phyloP scores from a whole-genome alignment of 805 yeast species.

The Sugiyamaella americana region DNA sequence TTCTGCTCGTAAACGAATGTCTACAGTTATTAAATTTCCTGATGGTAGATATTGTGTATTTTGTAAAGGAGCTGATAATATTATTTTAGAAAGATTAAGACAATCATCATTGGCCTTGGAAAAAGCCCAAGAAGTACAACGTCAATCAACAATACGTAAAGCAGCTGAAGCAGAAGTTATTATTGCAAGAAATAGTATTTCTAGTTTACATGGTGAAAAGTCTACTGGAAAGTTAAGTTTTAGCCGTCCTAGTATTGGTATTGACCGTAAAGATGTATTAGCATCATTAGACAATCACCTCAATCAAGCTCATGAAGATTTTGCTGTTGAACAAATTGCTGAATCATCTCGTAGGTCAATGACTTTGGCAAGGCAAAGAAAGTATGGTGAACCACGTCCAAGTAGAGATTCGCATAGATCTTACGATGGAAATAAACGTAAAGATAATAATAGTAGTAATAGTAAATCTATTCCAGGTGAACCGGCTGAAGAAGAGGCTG shows the following conservation, averaged over 20 bases:
- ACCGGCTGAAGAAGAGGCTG: constrained; percentile 3
- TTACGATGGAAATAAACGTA: constrained; percentile 1
- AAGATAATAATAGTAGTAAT: not conserved
- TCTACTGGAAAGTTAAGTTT: constrained; percentile 15
- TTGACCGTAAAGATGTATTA: constrained; percentile 25
- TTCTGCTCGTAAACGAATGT: constrained; percentile 89
- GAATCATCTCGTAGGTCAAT: constrained; percentile 25
- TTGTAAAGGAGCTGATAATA: constrained; percentile 95
- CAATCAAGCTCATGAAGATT: constrained; percentile 23
- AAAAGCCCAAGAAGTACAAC: constrained; percentile 61
- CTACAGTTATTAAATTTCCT: constrained; percentile 73
- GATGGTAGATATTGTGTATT: constrained; percentile 67
- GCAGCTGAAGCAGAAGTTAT: constrained; percentile 65
- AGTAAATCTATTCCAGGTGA: constrained; percentile 4
- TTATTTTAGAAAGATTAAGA: constrained; percentile 68
- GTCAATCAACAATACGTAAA: constrained; percentile 55
- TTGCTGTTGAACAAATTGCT: constrained; percentile 26
- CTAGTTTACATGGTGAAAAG: constrained; percentile 34
- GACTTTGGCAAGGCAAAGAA: constrained; percentile 22
- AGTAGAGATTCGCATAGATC: constrained; percentile 5
- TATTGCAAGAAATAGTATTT: constrained; percentile 46
- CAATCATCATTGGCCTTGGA: constrained; percentile 50
- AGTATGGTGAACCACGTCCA: constrained; percentile 20
- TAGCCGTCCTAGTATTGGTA: constrained; percentile 25
- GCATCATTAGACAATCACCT: constrained; percentile 26